Percentiles rank a stretch among this genome's conserved stretches.
These are phyloP conservation scores for Cytospora chrysosperma DNA, from an alignment of 2,329 filamentous ascomycete genomes.

Conservation along the genomic window DNA sequence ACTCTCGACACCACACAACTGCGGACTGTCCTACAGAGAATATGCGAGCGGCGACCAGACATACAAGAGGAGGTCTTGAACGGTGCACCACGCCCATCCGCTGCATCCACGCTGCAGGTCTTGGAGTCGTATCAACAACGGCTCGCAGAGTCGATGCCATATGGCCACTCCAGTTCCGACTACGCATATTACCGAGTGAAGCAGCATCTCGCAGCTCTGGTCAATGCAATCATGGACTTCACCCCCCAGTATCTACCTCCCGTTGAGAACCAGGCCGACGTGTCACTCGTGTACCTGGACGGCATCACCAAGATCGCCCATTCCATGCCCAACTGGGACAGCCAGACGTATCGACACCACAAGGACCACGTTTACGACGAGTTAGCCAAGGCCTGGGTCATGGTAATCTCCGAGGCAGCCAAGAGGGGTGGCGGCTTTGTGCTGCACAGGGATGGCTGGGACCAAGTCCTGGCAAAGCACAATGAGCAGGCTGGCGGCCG, in stretches of 20 bases:
- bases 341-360: slow-evolving; percentile 82
- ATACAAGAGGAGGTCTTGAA: slow-evolving; percentile 82
- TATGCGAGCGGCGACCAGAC: slow-evolving; percentile 86
- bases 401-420: slow-evolving; percentile 85
- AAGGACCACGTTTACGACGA: slow-evolving; percentile 97
- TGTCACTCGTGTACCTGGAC: slow-evolving; percentile 84
- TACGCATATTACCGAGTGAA: slow-evolving; percentile 94
- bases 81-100: slow-evolving; percentile 83
- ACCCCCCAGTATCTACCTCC: slow-evolving; percentile 95
- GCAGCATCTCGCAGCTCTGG: slow-evolving; percentile 73
- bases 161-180: slow-evolving; percentile 81
- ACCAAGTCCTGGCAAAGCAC: slow-evolving; percentile 81
- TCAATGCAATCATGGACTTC: slow-evolving; percentile 90
- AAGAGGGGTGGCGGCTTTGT: slow-evolving; percentile 90
- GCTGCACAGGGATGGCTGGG: slow-evolving; percentile 88
- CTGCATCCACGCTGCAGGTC: slow-evolving; percentile 75
- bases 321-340: slow-evolving; percentile 86
- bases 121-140: slow-evolving; percentile 77
- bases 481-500: slow-evolving; percentile 83
- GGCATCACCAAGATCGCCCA: slow-evolving; percentile 89
- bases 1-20: slow-evolving; percentile 85
- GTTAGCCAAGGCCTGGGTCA: slow-evolving; percentile 87
- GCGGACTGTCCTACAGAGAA: slow-evolving; percentile 80
- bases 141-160: slow-evolving; percentile 78
- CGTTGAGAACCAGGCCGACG: slow-evolving; percentile 77